Evolutionary conservation across 177 flowering plant genomes (phyloP), one percentile per base, ranked within the genome.

Genomic region (Vitis hybrid): DNA sequence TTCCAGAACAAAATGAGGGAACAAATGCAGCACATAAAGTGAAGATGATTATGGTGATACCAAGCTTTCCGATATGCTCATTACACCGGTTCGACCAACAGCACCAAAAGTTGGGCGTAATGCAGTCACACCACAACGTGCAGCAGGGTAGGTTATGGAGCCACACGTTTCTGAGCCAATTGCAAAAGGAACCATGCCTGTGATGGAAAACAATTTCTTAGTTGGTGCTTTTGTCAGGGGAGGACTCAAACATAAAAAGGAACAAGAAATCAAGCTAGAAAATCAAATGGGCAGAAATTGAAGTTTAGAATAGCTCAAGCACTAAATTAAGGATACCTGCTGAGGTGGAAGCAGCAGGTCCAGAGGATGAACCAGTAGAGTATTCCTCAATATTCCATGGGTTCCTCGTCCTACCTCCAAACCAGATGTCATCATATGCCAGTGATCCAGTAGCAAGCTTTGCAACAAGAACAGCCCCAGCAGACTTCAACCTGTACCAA

Each of bases 161-260:
- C 99, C 98, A 70, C 87, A 89, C 62, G 98, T 94, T 80, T 94
- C 97, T 18, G 98, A 94, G 56, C 99, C 99, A 79, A 94, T 89
- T 45, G 99, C 97, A 88, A 94, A 94, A 60, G 98, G 96, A 72
- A 93, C 92, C 80, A 94, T 56, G 26, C 97, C 99, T 91, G 78
- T 48, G 12, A 23, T 1, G 61, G 19, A 48, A 57, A 52, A 57
- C 18, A 50, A 18, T 57, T 9, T 60, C 15, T 40, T 7, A 65
- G 11, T 52, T 10, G 11, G 40, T 18, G 66, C 62, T n/a, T 70
- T 17, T 23, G 4, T 48, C 18, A 10, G 11, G n/a, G 45, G 51
- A 64, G 6, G 18, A 57, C 8, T 5, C 1, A 40, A 64, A 48
- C 21, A 63, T 11, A 48, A 7, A n/a, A 13, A 32, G 49, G 34